Conservation (phyloP, 306 rosid species). For the Oemleria cerasiformis region DNA sequence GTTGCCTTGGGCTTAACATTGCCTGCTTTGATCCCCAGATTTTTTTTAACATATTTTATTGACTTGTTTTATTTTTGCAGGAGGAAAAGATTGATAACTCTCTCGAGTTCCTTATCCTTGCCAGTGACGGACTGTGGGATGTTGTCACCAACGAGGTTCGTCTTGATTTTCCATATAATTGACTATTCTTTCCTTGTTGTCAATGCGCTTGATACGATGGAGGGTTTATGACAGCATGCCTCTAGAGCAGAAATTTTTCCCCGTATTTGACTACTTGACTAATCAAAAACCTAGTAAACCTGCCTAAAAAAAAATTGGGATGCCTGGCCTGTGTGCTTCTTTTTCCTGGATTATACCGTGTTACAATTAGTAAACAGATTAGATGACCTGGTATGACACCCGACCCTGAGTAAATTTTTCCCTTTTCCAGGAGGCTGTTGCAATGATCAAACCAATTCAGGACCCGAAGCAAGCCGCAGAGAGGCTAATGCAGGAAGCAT, state of each 20-base stretch:
- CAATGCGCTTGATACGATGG: background rate
- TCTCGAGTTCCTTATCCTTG: slow-evolving; percentile 91
- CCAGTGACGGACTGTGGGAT: slow-evolving; percentile 98
- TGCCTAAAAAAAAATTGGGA: background rate
- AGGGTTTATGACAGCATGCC: background rate
- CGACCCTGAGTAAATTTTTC: background rate
- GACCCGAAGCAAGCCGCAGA: slow-evolving; percentile 90
- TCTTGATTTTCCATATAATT: slow-evolving; percentile 13
- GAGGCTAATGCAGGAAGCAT: slow-evolving; percentile 84
- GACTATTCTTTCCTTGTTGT: background rate
- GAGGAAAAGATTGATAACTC: slow-evolving; percentile 87
- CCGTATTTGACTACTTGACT: background rate
- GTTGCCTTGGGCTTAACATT: background rate
- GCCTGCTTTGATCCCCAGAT: background rate
- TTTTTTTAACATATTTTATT: background rate
- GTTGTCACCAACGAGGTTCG: slow-evolving; percentile 93
- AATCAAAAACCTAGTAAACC: background rate
- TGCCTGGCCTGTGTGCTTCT: background rate
- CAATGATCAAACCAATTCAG: slow-evolving; percentile 68
- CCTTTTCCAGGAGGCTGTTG: slow-evolving; percentile 76
- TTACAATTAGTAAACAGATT: background rate
- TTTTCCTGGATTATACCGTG: background rate
- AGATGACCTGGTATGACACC: background rate
- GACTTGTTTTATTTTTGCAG: slow-evolving; percentile 29
- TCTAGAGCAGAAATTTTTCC: background rate